Evolutionary conservation across 2,329 filamentous ascomycete species (phyloP).

Genomic region (Exserohilum turcica): DNA sequence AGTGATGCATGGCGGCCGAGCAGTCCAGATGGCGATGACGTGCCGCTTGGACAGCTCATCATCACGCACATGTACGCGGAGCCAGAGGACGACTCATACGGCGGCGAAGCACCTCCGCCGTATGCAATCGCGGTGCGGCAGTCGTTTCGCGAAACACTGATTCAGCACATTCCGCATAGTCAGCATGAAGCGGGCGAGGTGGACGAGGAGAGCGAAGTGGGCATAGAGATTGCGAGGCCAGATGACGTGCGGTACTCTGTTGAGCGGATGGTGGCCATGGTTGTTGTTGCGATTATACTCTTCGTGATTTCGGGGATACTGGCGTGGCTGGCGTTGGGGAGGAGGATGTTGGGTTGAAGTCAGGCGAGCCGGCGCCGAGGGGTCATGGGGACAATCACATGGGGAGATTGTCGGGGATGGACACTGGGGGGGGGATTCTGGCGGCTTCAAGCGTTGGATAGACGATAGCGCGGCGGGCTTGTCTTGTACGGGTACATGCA

Average conservation of each 20-base stretch:
- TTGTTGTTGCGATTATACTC: conserved; percentile 29
- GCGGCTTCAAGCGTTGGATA: background rate
- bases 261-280: conserved; percentile 32
- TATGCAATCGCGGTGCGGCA: conserved; percentile 34
- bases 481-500: too few species aligned
- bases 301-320: conserved; percentile 28
- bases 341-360: conserved; percentile 2
- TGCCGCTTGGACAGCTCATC: conserved; percentile 36
- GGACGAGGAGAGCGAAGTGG: conserved; percentile 18
- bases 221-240: conserved; percentile 9
- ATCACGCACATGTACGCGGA: conserved; percentile 10
- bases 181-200: conserved; percentile 1
- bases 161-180: conserved; percentile 23
- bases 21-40: conserved; percentile 28
- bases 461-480: too few species aligned
- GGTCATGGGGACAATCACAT: background rate
- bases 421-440: background rate
- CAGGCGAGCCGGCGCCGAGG: background rate
- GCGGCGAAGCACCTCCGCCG: conserved; percentile 35
- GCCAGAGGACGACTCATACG: conserved; percentile 13
- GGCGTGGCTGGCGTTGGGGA: conserved; percentile 22
- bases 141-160: conserved; percentile 34
- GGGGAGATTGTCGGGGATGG: background rate
- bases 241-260: conserved; percentile 35
- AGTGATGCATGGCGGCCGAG: conserved; percentile 6